These are phyloP conservation scores for Patellifolia procumbens DNA, from an alignment of 179 eudicot genomes.

Conservation along the genomic window DNA sequence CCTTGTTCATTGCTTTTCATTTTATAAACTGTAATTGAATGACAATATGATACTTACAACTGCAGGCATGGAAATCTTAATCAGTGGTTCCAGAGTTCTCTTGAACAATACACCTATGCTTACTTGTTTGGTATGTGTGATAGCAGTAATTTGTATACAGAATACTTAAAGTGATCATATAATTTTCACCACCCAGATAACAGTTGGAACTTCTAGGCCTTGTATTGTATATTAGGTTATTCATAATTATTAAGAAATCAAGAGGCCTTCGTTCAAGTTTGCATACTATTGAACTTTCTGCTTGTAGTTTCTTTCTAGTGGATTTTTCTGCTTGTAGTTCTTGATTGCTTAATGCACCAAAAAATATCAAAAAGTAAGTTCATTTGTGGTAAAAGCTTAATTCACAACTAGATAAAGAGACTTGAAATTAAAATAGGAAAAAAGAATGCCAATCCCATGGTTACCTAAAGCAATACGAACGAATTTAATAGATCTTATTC, in stretches of 20 bases:
- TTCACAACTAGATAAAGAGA: background rate
- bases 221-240: background rate
- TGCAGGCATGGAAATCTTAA: constrained; percentile 20
- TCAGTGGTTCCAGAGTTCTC: background rate
- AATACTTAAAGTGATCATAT: background rate
- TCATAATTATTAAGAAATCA: background rate
- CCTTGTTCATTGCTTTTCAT: background rate
- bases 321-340: constrained; percentile 8
- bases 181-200: background rate
- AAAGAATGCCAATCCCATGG: background rate
- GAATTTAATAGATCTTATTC: background rate
- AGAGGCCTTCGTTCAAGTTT: background rate
- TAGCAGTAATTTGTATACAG: background rate
- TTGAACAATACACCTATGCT: too few relatives aligned
- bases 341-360: background rate
- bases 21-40: background rate
- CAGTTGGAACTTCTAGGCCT: background rate
- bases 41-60: background rate
- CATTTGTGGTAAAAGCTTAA: background rate
- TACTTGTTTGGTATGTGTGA: constrained; percentile 9
- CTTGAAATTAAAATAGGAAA: too few relatives aligned
- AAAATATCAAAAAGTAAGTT: background rate
- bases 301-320: background rate
- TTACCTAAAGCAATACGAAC: background rate
- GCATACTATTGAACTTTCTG: background rate